These are phyloP conservation scores for Celoporthe dispersa DNA, from an alignment of 2,329 filamentous ascomycete genomes.

Conservation along the genomic window DNA sequence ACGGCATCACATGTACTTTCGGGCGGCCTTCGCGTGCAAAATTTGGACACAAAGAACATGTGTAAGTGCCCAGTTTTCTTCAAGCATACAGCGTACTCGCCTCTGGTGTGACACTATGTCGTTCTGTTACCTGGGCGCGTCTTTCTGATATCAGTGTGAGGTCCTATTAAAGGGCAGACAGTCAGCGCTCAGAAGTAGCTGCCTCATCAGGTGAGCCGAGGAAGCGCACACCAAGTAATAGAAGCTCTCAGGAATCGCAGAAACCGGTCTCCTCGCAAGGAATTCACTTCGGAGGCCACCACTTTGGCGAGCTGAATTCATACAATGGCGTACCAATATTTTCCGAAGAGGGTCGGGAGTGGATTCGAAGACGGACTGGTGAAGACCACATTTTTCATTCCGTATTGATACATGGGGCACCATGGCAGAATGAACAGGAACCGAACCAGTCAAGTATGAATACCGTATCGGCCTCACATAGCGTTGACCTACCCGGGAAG, in stretches of 20 bases:
- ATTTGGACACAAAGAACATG: not conserved
- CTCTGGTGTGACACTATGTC: not conserved
- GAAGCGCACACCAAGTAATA: not conserved
- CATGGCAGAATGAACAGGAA: conserved; percentile 6
- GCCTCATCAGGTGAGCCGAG: not conserved
- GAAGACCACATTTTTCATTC: conserved; percentile 38
- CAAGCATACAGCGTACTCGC: not conserved
- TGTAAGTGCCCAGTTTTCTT: not conserved
- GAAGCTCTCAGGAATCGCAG: not conserved
- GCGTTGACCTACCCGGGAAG: conserved; percentile 43
- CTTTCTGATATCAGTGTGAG: not conserved
- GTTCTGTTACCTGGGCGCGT: not conserved
- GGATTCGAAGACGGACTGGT: conserved; percentile 52
- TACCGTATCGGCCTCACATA: not conserved
- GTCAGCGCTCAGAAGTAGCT: not conserved
- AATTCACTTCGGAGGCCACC: conserved; percentile 53
- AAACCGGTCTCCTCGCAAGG: no score
- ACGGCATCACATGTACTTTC: conserved; percentile 52
- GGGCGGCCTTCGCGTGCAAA: conserved; percentile 32
- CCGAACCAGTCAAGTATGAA: not conserved
- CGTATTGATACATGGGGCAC: conserved; percentile 32
- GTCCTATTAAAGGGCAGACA: not conserved
- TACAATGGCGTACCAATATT: conserved; percentile 55
- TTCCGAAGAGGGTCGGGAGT: conserved; percentile 50
- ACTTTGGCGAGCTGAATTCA: conserved; percentile 51